Evolutionary conservation across 306 rosid genomes (phyloP).

Genomic region (Quillaja saponaria): DNA sequence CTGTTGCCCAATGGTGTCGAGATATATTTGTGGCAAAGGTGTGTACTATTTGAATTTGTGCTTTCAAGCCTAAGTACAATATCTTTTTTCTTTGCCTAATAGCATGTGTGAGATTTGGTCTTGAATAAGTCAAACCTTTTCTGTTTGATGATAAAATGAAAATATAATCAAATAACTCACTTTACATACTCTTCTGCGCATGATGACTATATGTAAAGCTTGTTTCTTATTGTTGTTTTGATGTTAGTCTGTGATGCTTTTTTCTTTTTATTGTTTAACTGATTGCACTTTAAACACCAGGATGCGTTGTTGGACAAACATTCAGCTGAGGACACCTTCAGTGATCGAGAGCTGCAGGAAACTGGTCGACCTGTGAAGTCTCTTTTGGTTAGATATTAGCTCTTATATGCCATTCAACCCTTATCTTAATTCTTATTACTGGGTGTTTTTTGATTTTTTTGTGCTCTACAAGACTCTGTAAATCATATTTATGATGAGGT

Average conservation of each 20-base stretch:
- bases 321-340: conserved; percentile 64
- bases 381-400: conserved; percentile 64
- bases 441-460: neutral
- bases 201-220: neutral
- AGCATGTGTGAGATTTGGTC: neutral
- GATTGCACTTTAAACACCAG: conserved; percentile 35
- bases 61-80: too few relatives aligned
- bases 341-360: conserved; percentile 58
- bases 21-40: conserved; percentile 87
- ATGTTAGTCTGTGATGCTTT: neutral
- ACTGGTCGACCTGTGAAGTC: conserved; percentile 70
- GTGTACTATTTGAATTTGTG: conserved; percentile 8
- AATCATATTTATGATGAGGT: conserved; percentile 5
- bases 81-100: neutral
- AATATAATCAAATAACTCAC: neutral
- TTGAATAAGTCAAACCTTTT: neutral
- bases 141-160: neutral
- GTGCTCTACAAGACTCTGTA: neutral
- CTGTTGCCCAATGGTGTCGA: conserved; percentile 92
- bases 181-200: conserved; percentile 5
- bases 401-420: conserved; percentile 10
- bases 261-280: conserved; percentile 4
- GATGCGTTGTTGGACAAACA: conserved; percentile 88
- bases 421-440: neutral
- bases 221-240: neutral